phyloP scores from a whole-genome alignment of 148 eudicot species.

The Vaccinium corymbosum region DNA sequence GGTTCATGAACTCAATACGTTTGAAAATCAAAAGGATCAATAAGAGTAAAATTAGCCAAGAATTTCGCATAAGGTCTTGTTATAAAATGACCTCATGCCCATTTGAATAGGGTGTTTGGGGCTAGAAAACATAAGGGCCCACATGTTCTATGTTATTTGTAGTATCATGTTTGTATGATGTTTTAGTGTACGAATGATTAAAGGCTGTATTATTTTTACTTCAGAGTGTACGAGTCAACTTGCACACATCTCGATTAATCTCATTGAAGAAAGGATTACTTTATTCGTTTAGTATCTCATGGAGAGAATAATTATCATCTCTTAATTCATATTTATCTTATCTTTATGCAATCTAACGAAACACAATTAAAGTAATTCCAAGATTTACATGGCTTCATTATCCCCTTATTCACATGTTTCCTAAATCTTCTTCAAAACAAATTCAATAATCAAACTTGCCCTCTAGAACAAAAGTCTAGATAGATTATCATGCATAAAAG shows the following conservation, averaged over 20 bases:
- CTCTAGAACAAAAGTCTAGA: not conserved
- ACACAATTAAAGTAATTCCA: not conserved
- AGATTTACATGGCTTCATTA: not conserved
- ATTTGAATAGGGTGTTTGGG: not conserved
- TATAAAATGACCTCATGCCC: not conserved
- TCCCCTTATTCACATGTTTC: not conserved
- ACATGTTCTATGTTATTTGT: not conserved
- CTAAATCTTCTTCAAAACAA: not conserved
- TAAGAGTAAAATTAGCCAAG: not conserved
- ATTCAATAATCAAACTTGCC: not conserved
- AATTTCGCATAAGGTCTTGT: not conserved
- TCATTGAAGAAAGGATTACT: too few species aligned
- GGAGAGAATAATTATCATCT: not conserved
- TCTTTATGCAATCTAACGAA: not conserved
- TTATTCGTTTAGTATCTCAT: too few species aligned
- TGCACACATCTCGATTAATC: too few species aligned
- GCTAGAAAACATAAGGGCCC: not conserved
- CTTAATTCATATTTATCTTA: not conserved
- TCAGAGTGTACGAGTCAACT: not conserved
- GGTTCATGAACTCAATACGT: not conserved
- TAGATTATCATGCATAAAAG: not conserved
- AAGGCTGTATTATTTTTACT: not conserved
- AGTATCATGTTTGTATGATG: not conserved
- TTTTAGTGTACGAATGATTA: not conserved
- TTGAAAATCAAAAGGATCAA: too few species aligned